Evolutionary conservation across 1,284 basidiomycete species (phyloP), one percentile per base, ranked within the genome.

Genomic region (Ganoderma leucocontextum): DNA sequence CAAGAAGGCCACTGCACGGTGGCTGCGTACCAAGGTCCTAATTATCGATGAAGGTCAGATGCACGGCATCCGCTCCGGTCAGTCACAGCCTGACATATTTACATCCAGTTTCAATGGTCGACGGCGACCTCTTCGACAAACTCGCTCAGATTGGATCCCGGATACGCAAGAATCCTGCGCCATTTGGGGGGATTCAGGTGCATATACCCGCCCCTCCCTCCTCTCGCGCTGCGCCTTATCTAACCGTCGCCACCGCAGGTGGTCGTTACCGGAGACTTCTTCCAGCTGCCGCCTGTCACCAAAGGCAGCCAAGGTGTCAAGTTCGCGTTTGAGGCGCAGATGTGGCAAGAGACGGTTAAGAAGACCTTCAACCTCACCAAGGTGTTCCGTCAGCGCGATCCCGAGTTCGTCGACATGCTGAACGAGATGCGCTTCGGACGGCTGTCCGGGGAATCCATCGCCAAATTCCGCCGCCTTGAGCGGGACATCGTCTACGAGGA

Each of bases 171-270:
- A 88, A 84, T 42, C 65, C 75, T 0, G 73, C 77, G 49, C 92
- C 95, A 0, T 98, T 97, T 75, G 97, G 97, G 38, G 97, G 95
- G 15, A 95, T 97, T 33, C 91, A 97, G 85, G 89, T 97, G 82
- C 52, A 84, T 70, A 42, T 9, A 15, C 15, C 4, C 49, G 29
- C 19, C 63, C 49, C 19, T 60, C 22, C 25, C 60, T 60, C 36
- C 65, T 29, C 38, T 42, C 52, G 29, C 62, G 63, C 29, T 3
- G 38, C 38, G 10, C 25, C n/a, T 60, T 60, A 44, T 67, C 39
- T 59, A 15, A 10, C n/a, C 7, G 19, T 60, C 47, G 57, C 29
- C n/a, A 38, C 41, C 52, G 15, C 80, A 91, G 90, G 83, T 98
- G 57, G 84, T 98, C 64, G 84, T 96, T 55, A 95, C 93, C 9